Percentiles rank a stretch among this genome's conserved stretches.
These are phyloP conservation scores for Trypethelium eluteriae DNA, from an alignment of 495 filamentous ascomycete species.

Conservation along the genomic window DNA sequence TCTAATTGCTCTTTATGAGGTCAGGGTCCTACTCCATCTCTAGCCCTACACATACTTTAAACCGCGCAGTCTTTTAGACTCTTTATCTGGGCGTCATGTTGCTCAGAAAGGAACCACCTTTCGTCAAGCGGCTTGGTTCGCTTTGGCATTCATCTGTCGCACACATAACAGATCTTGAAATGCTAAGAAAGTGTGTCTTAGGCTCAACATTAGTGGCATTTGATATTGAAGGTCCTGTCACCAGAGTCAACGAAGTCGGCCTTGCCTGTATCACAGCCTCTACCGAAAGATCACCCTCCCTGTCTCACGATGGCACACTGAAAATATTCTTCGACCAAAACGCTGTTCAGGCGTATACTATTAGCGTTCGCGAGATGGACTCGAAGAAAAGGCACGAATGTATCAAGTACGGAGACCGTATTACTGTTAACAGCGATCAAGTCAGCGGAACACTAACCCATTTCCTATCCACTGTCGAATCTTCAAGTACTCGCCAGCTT, in stretches of 20 bases:
- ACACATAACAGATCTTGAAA: neutral
- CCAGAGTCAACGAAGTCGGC: neutral
- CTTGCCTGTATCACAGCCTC: neutral
- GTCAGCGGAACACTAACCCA: neutral
- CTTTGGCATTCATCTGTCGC: neutral
- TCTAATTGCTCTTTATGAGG: too few relatives aligned
- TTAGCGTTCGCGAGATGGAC: neutral
- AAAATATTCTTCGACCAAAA: neutral
- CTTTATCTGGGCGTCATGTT: neutral
- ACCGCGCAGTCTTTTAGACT: too few relatives aligned
- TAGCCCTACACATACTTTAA: too few relatives aligned
- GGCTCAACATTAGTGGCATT: neutral
- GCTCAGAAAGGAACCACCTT: neutral
- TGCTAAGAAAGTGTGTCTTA: neutral
- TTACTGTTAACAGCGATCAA: neutral
- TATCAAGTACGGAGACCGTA: constrained; percentile 1
- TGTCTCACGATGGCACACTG: neutral
- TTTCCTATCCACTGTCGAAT: neutral
- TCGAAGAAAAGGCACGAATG: neutral
- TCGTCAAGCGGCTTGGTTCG: constrained; percentile 3
- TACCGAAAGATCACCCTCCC: neutral
- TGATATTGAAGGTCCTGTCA: constrained; percentile 1
- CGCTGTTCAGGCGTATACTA: constrained; percentile 1
- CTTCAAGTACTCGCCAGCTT: neutral
- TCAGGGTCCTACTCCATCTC: too few relatives aligned